phyloP scores from a whole-genome alignment of 2,329 filamentous ascomycete species.

The Lasiodiplodia theobromae region DNA sequence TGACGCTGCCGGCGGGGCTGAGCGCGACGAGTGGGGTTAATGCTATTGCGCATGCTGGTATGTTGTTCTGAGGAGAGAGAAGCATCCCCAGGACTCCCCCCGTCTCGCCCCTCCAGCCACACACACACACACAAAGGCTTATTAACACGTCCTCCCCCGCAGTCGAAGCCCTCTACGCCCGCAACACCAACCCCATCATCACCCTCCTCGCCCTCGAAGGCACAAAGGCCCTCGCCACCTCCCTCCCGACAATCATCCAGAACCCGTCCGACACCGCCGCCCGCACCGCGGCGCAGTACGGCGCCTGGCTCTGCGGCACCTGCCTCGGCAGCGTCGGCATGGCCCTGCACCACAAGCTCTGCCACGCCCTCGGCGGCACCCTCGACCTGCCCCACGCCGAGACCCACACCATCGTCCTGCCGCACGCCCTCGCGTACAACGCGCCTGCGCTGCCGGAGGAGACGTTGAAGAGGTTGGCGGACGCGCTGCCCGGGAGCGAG shows the following conservation, averaged over 20 bases:
- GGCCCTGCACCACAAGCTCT: slow-evolving; percentile 73
- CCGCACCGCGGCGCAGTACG: slow-evolving; percentile 64
- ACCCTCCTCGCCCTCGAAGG: slow-evolving; percentile 66
- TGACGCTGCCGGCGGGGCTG: slow-evolving; percentile 62
- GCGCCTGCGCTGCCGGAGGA: slow-evolving; percentile 59
- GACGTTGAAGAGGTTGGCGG: slow-evolving; percentile 61
- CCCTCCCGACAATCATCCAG: slow-evolving; percentile 61
- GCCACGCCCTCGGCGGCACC: slow-evolving; percentile 68
- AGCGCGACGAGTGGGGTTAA: slow-evolving; percentile 68
- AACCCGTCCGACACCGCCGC: slow-evolving; percentile 55
- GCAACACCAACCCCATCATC: slow-evolving; percentile 67
- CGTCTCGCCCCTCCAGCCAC: too few species aligned
- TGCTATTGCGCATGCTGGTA: slow-evolving; percentile 68
- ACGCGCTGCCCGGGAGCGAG: slow-evolving; percentile 62
- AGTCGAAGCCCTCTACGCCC: slow-evolving; percentile 70
- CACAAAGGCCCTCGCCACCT: slow-evolving; percentile 58
- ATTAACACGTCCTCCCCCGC: too few species aligned
- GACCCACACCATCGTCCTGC: slow-evolving; percentile 69
- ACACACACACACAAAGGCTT: too few species aligned
- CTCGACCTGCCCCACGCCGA: slow-evolving; percentile 71
- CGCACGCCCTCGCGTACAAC: slow-evolving; percentile 70
- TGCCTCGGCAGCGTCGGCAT: slow-evolving; percentile 68
- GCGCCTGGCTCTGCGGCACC: slow-evolving; percentile 69
- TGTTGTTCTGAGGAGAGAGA: slow-evolving; percentile 24
- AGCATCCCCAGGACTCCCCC: too few species aligned